Percentiles rank a stretch among this genome's conserved stretches.
Evolutionary conservation across 495 filamentous ascomycete species (phyloP).

Genomic region (Aspergillus incahuasiensis): DNA sequence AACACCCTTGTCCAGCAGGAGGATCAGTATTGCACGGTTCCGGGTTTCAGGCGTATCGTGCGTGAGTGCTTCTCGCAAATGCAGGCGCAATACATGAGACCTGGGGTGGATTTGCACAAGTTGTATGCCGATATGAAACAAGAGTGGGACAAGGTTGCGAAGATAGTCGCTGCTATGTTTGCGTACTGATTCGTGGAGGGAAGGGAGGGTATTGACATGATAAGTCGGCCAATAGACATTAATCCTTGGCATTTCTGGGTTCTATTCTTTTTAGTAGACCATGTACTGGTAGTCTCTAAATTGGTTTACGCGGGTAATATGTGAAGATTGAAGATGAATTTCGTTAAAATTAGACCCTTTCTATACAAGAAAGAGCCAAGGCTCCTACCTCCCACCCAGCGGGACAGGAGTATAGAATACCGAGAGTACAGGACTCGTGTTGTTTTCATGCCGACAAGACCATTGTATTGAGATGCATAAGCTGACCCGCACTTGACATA

Average conservation of each 20-base stretch:
- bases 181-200: no score
- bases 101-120: slow-evolving; percentile 27
- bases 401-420: slow-evolving; percentile 7
- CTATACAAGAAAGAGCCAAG: slow-evolving; percentile 10
- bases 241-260: no score
- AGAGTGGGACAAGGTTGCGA: slow-evolving; percentile 34
- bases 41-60: slow-evolving; percentile 33
- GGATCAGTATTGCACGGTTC: slow-evolving; percentile 31
- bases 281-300: neutral
- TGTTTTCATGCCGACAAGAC: slow-evolving; percentile 41
- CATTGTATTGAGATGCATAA: slow-evolving; percentile 48
- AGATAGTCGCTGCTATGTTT: no score
- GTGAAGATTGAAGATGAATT: slow-evolving; percentile 10
- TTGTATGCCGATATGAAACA: slow-evolving; percentile 21
- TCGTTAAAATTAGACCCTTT: slow-evolving; percentile 21
- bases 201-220: no score
- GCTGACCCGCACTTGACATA: slow-evolving; percentile 46
- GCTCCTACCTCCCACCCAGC: neutral
- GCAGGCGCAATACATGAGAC: slow-evolving; percentile 26
- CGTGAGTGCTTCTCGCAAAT: slow-evolving; percentile 29
- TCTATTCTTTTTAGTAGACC: no score
- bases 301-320: neutral
- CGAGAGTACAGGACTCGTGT: slow-evolving; percentile 9
- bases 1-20: slow-evolving; percentile 39
- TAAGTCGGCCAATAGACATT: no score